These are phyloP conservation scores for Diaporthe capsici DNA, from an alignment of 2,329 filamentous ascomycete genomes.

Conservation along the genomic window DNA sequence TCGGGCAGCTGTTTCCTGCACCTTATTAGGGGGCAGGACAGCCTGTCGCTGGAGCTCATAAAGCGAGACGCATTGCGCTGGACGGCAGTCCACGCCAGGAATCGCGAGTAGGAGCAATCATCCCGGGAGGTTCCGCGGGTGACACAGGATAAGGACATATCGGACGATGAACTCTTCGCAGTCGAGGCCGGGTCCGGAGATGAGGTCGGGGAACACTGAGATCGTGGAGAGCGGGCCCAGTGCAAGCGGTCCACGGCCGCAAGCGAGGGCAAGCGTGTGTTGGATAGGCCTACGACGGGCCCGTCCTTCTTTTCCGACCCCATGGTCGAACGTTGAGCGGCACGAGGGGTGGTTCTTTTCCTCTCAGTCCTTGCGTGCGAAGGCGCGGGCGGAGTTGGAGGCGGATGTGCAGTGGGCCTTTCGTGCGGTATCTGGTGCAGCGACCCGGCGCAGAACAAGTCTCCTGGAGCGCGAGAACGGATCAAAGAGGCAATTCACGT, in stretches of 20 bases:
- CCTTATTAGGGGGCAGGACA: constrained; percentile 66
- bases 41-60: constrained; percentile 62
- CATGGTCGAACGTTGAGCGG: constrained; percentile 29
- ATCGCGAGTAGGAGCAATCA: constrained; percentile 67
- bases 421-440: not conserved
- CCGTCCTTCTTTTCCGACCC: constrained; percentile 37
- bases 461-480: constrained; percentile 17
- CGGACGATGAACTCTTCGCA: constrained; percentile 14
- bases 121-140: constrained; percentile 60
- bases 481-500: constrained; percentile 13
- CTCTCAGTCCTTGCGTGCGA: not conserved
- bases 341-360: not conserved
- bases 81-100: constrained; percentile 70
- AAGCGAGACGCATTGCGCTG: constrained; percentile 65
- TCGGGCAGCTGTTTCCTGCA: constrained; percentile 64
- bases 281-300: constrained; percentile 36
- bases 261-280: constrained; percentile 19
- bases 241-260: constrained; percentile 23
- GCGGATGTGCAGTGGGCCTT: not conserved
- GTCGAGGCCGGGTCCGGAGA: constrained; percentile 16
- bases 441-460: constrained; percentile 6
- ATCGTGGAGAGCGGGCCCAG: constrained; percentile 1
- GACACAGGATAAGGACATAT: constrained; percentile 39
- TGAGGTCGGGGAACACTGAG: constrained; percentile 28
- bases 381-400: not conserved